Base-by-base conservation (phyloP, 2,329 filamentous ascomycete species). In the Ambrosiella beaveri region DNA sequence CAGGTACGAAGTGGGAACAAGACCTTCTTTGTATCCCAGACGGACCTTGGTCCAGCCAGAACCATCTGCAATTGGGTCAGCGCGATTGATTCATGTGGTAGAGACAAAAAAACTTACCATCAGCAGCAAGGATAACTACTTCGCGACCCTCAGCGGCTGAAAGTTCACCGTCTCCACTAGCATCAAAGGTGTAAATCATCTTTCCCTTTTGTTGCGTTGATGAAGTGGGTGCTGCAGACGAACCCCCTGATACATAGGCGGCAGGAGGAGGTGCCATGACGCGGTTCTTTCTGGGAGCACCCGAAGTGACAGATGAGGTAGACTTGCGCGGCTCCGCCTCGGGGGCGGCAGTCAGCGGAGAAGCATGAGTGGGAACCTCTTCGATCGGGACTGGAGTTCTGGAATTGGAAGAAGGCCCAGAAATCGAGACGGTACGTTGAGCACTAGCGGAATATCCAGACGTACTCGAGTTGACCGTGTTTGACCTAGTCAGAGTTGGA, bases 41-140 rank as follows among this genome's bases (percentile, higher is more conserved):
- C 86, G 84, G 60, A 98, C 82, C 68, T 86, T 91, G 64, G 88
- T 79, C 93, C 93, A 98, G 47, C 93, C 93, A 45, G 85, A 83
- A 60, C 91, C 91, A 70, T 95, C 91, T 95, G 41, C 63, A 72
- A n/a, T 51, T 51, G 2, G 27, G 27, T 51, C 17, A 51, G 8
- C 13, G 4, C 36, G 27, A 8, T 1, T 35, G 47, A 37, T 51
- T 65, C 27, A 11, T 51, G 47, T 66, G 56, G 57, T 39, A 54
- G 37, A 19, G 17, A 13, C 15, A n/a, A 40, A 19, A 39, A 61
- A 60, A 74, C 82, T 74, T 79, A 95, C 89, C 88, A 71, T 98
- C 94, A 15, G 87, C 81, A 67, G 96, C 90, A 3, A 96, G 65
- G 50, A 97, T 77, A 0, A 74, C 73, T 37, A 98, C 78, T 7